These are phyloP conservation scores for Hylodesmum podocarpum DNA, from an alignment of 306 rosid species.

Conservation along the genomic window DNA sequence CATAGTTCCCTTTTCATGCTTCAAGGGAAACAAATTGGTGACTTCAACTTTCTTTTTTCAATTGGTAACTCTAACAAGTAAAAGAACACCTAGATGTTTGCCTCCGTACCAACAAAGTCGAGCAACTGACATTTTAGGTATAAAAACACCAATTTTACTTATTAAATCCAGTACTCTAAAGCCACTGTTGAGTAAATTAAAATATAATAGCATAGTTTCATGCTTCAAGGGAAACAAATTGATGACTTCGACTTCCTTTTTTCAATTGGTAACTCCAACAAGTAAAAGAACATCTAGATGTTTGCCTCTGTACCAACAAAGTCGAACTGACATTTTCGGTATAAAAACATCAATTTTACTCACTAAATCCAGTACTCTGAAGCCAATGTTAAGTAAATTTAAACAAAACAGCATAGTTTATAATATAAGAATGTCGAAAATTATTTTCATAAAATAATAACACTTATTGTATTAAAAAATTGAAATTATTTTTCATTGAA, in stretches of 20 bases:
- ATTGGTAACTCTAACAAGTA: neutral
- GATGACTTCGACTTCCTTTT: neutral
- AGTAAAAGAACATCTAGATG: neutral
- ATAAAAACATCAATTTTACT: neutral
- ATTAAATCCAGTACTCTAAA: neutral
- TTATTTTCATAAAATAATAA: neutral
- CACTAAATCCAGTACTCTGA: neutral
- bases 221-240: neutral
- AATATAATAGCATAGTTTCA: neutral
- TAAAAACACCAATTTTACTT: neutral
- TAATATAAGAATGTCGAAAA: neutral
- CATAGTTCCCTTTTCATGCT: neutral
- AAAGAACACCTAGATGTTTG: neutral
- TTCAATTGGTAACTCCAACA: neutral
- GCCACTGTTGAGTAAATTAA: neutral
- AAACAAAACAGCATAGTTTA: neutral
- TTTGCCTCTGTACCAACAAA: constrained; percentile 11
- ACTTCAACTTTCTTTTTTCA: neutral
- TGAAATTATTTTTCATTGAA: neutral
- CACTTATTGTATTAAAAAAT: neutral
- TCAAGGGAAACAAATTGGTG: neutral
- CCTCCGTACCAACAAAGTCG: neutral
- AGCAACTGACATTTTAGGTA: neutral
- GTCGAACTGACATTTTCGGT: neutral
- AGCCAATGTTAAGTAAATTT: neutral